Percentiles rank a stretch among this genome's conserved stretches.
Evolutionary conservation across 495 filamentous ascomycete genomes (phyloP).

Genomic region (Penicillium bialowiezense): DNA sequence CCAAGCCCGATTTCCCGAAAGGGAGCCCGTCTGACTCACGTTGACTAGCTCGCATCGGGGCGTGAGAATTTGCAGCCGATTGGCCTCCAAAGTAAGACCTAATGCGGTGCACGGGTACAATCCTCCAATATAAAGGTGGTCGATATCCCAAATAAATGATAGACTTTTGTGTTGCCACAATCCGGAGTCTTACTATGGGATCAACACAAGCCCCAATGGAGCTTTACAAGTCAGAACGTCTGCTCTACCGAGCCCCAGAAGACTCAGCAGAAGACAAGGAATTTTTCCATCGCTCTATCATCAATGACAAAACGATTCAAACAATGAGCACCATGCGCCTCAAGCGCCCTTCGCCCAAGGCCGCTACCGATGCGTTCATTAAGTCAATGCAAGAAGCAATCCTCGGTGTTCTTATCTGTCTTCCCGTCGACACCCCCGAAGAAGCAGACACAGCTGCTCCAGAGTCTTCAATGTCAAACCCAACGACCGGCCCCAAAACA

Average conservation of each 20-base stretch:
- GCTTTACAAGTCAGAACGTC: not conserved
- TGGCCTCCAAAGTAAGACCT: not conserved
- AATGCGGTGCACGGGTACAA: no score
- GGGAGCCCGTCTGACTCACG: not conserved
- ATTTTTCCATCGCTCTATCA: not conserved
- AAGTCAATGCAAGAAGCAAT: not conserved
- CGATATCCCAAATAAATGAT: no score
- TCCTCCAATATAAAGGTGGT: no score
- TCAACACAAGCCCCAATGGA: not conserved
- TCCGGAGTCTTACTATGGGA: no score
- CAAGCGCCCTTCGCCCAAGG: not conserved
- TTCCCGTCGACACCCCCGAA: not conserved
- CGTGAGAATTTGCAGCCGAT: not conserved
- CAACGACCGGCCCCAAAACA: not conserved
- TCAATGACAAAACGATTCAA: not conserved
- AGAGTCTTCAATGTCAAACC: not conserved
- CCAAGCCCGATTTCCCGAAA: no score
- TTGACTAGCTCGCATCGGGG: not conserved
- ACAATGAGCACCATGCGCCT: not conserved
- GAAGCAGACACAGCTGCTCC: not conserved
- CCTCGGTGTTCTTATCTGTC: conserved; percentile 3
- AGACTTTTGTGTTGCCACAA: no score
- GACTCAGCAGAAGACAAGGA: conserved; percentile 7
- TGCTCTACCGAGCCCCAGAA: conserved; percentile 11
- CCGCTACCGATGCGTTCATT: not conserved